phyloP scores from a whole-genome alignment of 805 yeast species.

The Hemisphaericaspora nanyangensis region DNA sequence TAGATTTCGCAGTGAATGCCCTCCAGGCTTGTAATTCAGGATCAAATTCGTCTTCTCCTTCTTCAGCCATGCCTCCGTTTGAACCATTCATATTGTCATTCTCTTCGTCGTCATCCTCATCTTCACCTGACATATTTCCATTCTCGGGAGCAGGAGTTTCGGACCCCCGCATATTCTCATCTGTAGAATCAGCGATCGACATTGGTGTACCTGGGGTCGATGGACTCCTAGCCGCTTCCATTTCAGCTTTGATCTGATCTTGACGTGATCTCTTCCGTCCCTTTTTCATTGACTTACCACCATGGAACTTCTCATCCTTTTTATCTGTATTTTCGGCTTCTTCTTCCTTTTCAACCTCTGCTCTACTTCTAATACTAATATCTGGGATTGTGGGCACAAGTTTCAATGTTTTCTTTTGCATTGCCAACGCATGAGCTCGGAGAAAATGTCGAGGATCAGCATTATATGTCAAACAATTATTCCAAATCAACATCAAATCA shows the following conservation, averaged over 20 bases:
- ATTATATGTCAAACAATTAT: slow-evolving; percentile 86
- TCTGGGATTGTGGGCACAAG: slow-evolving; percentile 87
- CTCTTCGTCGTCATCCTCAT: slow-evolving; percentile 7
- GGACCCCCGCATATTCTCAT: slow-evolving; percentile 8
- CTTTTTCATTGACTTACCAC: slow-evolving; percentile 36
- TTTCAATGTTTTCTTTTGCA: slow-evolving; percentile 83
- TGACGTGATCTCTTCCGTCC: slow-evolving; percentile 39
- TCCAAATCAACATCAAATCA: slow-evolving; percentile 93
- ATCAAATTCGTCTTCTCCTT: slow-evolving; percentile 59
- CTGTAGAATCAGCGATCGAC: slow-evolving; percentile 10
- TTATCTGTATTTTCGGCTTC: slow-evolving; percentile 18
- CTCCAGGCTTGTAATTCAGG: slow-evolving; percentile 83
- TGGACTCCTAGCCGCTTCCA: slow-evolving; percentile 15
- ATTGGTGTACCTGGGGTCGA: slow-evolving; percentile 12
- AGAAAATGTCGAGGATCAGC: slow-evolving; percentile 92
- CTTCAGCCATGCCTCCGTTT: slow-evolving; percentile 17
- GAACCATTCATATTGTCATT: slow-evolving; percentile 5
- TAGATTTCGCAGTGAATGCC: slow-evolving; percentile 68
- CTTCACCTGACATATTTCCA: slow-evolving; percentile 12
- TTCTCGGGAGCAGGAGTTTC: slow-evolving; percentile 10
- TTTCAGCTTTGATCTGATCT: slow-evolving; percentile 31
- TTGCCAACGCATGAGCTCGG: slow-evolving; percentile 89
- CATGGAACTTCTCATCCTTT: slow-evolving; percentile 21
- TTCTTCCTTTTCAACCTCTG: slow-evolving; percentile 65
- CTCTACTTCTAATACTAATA: slow-evolving; percentile 67